Conservation (phyloP, 371 early-diverging fungal species). For the Saksenaea oblongispora region DNA sequence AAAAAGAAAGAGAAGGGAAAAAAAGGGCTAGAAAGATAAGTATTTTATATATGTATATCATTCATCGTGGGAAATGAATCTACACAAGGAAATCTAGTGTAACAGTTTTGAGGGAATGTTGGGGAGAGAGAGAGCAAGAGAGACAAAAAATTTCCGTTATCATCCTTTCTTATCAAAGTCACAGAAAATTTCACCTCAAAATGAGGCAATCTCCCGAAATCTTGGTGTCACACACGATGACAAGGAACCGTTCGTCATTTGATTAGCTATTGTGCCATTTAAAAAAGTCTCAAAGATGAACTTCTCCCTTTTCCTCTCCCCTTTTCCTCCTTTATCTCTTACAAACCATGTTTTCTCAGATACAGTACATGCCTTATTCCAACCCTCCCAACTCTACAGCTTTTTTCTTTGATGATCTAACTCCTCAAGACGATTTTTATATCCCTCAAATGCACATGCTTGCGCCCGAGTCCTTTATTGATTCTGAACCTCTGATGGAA, state of each 20-base stretch:
- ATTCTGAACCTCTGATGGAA: background rate
- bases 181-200: background rate
- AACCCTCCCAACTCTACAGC: background rate
- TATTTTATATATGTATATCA: background rate
- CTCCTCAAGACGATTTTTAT: background rate
- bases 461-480: background rate
- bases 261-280: conserved; percentile 33
- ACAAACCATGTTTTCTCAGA: conserved; percentile 3
- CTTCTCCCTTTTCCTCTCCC: conserved; percentile 5
- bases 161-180: background rate
- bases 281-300: conserved; percentile 9
- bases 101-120: background rate
- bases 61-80: background rate
- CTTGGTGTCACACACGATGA: conserved; percentile 37
- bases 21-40: background rate
- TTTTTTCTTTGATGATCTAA: background rate
- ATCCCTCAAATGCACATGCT: conserved; percentile 1
- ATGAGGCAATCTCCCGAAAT: conserved; percentile 22
- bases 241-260: conserved; percentile 42
- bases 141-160: background rate
- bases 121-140: background rate
- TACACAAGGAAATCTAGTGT: background rate
- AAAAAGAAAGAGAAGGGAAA: background rate
- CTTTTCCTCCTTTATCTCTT: conserved; percentile 11
- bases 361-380: background rate